phyloP scores from a whole-genome alignment of 1,284 basidiomycete genomes.

The Ustilago loliicola region DNA sequence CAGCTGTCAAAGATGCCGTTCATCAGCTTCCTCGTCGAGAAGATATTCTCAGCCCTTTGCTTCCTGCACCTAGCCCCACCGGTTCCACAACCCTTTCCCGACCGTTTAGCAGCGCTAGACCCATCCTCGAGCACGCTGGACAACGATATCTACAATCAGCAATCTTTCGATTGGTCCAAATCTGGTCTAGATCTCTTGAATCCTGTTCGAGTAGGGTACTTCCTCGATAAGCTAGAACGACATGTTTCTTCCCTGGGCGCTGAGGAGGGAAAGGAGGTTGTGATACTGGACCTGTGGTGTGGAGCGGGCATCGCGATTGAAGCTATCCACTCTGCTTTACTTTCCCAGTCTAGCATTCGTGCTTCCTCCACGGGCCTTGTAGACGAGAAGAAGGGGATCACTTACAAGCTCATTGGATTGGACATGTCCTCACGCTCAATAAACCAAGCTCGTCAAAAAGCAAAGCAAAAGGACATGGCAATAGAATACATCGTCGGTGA shows the following conservation, averaged over 20 bases:
- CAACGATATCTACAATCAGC: conserved; percentile 46
- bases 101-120: conserved; percentile 65
- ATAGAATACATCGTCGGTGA: conserved; percentile 37
- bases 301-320: conserved; percentile 52
- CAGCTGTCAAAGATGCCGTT: background rate
- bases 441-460: conserved; percentile 17
- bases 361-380: background rate
- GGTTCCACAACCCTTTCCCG: conserved; percentile 56
- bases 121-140: conserved; percentile 53
- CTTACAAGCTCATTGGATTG: conserved; percentile 30
- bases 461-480: background rate
- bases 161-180: conserved; percentile 40
- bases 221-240: conserved; percentile 40
- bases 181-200: conserved; percentile 42
- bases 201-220: conserved; percentile 45
- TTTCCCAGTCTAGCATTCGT: background rate
- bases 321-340: conserved; percentile 32
- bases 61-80: conserved; percentile 32
- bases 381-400: background rate
- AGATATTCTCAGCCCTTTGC: conserved; percentile 34
- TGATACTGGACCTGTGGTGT: conserved; percentile 46
- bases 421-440: conserved; percentile 38
- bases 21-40: conserved; percentile 9
- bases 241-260: background rate
- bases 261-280: background rate